Evolutionary conservation across 352 stramenopile genomes (phyloP), one percentile per base, ranked within the genome.

Genomic region (Elongisporangium anandrum): DNA sequence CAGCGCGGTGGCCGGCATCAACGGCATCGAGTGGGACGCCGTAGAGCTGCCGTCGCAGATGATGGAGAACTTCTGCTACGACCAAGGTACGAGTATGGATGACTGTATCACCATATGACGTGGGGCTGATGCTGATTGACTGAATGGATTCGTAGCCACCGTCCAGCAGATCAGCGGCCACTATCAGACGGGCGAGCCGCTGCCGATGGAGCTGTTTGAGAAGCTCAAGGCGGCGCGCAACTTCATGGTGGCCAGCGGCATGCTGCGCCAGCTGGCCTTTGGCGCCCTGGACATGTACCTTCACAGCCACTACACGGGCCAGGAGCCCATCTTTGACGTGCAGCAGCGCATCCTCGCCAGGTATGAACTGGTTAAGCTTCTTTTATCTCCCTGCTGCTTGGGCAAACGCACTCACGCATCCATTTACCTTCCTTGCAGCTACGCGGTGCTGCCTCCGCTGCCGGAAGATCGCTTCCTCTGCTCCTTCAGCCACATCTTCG

Each of bases 41-140:
- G 96, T 99, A 3, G 97, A 99, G 69, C 76, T 98, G 17, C 97
- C 97, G 22, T 98, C 88, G 12, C 97, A 99, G 77, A 99, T 99
- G 80, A 99, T 99, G 97, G 97, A 99, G 63, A 99, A 99, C 72
- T 99, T 97, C 80, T 98, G 95, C 73, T 99, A 99, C 73, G 92
- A 99, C 69, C 70, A 85, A 56, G 75, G 80, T 84, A 17, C 20
- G 65, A 69, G n/a, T n/a, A n/a, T n/a, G n/a, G n/a, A n/a, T n/a
- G 3, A 15, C 26, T 38, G 9, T 1, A 38, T n/a, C 19, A 55
- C 38, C 39, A 48, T 41, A 13, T 53, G 66, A 94, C 80, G 54
- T 94, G 3, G 85, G 62, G 73, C 88, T 58, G 87, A 47, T 20
- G 26, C 15, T 53, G 22, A 54, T 22, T 4, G 8, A 26, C 41